Conservation (phyloP, 768 basidiomycete genomes). For the Boletus rex-veris region DNA sequence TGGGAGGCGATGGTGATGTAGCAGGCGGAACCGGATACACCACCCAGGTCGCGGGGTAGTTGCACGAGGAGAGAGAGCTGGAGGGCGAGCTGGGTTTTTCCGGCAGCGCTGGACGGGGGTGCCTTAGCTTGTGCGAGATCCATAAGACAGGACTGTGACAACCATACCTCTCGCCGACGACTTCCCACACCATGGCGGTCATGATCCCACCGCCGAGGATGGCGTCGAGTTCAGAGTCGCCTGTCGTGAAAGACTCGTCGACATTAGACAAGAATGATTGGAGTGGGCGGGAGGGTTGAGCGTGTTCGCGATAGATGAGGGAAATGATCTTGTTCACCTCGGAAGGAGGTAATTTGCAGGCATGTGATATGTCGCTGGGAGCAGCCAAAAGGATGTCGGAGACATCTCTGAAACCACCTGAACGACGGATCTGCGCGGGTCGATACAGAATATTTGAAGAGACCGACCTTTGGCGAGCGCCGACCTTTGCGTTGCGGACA, state of each 20-base stretch:
- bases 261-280: constrained; percentile 35
- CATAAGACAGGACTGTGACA: background rate
- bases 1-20: constrained; percentile 73
- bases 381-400: constrained; percentile 50
- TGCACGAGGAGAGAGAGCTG: constrained; percentile 82
- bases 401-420: constrained; percentile 48
- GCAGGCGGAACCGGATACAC: constrained; percentile 64
- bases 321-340: constrained; percentile 53
- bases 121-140: constrained; percentile 3
- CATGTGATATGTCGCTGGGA: constrained; percentile 50
- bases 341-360: constrained; percentile 48
- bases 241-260: constrained; percentile 62
- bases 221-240: constrained; percentile 65
- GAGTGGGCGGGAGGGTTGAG: constrained; percentile 40
- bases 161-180: constrained; percentile 81
- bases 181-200: constrained; percentile 81
- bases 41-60: constrained; percentile 53
- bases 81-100: constrained; percentile 90
- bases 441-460: background rate
- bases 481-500: constrained; percentile 33
- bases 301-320: constrained; percentile 43
- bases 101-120: constrained; percentile 64
- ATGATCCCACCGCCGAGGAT: constrained; percentile 76
- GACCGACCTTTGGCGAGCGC: constrained; percentile 38
- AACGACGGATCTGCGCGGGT: background rate